Conservation (phyloP, 805 yeast genomes). For the Zygoascus ofunaensis region DNA sequence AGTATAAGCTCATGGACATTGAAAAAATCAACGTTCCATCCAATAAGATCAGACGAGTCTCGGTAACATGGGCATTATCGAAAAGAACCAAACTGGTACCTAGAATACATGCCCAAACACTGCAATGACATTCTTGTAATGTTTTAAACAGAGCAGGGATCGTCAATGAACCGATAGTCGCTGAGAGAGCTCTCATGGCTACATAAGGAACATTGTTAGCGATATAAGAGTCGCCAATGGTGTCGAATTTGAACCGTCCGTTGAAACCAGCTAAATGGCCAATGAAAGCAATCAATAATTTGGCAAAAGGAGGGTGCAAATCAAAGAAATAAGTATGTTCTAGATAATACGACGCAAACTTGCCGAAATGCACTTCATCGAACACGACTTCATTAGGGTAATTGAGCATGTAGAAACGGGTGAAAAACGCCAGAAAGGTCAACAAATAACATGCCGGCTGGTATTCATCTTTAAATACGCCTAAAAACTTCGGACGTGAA, state of each 20-base stretch:
- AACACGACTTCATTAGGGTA: conserved; percentile 62
- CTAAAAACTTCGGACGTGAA: not conserved
- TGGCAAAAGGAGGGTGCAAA: conserved; percentile 97
- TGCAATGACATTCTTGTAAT: conserved; percentile 74
- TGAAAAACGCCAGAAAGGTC: conserved; percentile 59
- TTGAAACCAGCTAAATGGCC: conserved; percentile 86
- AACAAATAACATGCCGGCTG: conserved; percentile 30
- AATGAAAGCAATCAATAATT: conserved; percentile 77
- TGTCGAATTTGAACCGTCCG: conserved; percentile 87
- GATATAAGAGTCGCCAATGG: conserved; percentile 75
- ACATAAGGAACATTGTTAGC: conserved; percentile 77
- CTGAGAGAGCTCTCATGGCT: conserved; percentile 71
- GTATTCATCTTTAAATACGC: conserved; percentile 3
- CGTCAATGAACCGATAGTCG: conserved; percentile 70
- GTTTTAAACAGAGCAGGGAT: conserved; percentile 80
- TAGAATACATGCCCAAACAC: conserved; percentile 68
- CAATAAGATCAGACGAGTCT: conserved; percentile 80
- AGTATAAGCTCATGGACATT: conserved; percentile 70
- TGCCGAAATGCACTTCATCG: conserved; percentile 43
- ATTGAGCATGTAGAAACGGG: conserved; percentile 70
- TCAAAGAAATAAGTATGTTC: conserved; percentile 91
- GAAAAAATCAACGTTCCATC: conserved; percentile 84
- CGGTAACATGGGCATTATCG: conserved; percentile 85
- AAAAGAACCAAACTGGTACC: conserved; percentile 69
- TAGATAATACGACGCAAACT: conserved; percentile 45